These are phyloP conservation scores for Candida schatavii DNA, from an alignment of 805 yeast genomes.

Conservation along the genomic window DNA sequence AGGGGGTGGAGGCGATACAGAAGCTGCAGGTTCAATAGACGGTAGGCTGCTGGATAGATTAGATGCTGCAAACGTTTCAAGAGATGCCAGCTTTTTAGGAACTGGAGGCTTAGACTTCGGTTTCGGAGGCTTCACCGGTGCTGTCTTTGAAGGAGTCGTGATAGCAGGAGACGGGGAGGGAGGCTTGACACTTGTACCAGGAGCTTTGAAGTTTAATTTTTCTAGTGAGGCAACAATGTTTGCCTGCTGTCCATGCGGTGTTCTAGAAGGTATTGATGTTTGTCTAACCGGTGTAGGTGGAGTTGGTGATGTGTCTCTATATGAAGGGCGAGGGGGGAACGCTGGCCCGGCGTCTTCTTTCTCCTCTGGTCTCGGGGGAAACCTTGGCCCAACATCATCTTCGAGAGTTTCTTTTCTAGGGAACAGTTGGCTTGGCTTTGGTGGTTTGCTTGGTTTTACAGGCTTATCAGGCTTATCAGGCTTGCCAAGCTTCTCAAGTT, in stretches of 20 bases:
- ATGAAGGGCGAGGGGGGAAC: constrained; percentile 5
- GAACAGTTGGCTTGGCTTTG: constrained; percentile 9
- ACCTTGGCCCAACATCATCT: constrained; percentile 1
- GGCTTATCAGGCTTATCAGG: constrained; percentile 15
- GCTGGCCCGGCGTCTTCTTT: constrained; percentile 2
- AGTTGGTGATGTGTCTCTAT: neutral
- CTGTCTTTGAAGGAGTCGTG: neutral
- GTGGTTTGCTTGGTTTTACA: constrained; percentile 14
- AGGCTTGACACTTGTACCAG: neutral
- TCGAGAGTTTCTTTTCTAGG: too few species aligned
- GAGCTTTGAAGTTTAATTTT: neutral
- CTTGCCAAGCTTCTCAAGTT: neutral
- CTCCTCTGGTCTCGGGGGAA: neutral
- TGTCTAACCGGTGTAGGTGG: constrained; percentile 3
- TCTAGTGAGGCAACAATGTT: constrained; percentile 1
- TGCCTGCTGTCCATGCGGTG: too few species aligned
- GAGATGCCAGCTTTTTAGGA: constrained; percentile 8
- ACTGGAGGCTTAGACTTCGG: constrained; percentile 7
- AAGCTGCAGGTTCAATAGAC: too few species aligned
- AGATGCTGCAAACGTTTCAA: too few species aligned
- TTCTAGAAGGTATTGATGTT: too few species aligned
- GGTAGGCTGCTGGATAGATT: too few species aligned
- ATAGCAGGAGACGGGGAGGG: neutral
- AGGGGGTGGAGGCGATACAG: constrained; percentile 10
- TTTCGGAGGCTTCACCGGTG: constrained; percentile 3